phyloP scores from a whole-genome alignment of 176 grass and related monocot species.

The Ensete ventricosum region DNA sequence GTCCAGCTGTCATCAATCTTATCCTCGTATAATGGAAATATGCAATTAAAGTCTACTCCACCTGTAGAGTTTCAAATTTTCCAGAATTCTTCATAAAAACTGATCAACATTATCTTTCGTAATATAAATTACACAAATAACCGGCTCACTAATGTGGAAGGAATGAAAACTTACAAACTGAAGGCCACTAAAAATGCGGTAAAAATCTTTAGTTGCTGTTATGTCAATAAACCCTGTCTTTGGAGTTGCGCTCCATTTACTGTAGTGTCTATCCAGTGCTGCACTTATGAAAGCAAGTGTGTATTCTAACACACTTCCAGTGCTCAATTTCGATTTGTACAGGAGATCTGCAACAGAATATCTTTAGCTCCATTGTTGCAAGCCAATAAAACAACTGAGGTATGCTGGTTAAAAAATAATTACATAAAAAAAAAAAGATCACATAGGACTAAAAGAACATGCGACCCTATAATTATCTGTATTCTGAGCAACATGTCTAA shows the following conservation, averaged over 20 bases:
- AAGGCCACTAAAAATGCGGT: conserved; percentile 95
- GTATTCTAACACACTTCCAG: conserved; percentile 91
- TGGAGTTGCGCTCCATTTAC: conserved; percentile 94
- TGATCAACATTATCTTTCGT: background rate
- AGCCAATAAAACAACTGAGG: background rate
- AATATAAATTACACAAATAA: background rate
- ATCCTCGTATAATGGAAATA: background rate
- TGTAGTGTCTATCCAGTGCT: conserved; percentile 92
- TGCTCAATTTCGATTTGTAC: conserved; percentile 75
- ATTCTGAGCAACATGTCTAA: no score
- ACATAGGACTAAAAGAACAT: background rate
- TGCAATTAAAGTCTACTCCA: background rate
- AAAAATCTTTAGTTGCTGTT: conserved; percentile 93
- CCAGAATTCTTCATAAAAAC: background rate
- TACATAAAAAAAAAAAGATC: background rate
- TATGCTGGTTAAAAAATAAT: background rate
- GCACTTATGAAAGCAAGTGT: conserved; percentile 96
- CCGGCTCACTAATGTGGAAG: background rate
- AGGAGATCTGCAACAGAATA: conserved; percentile 47
- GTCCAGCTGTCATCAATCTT: no score
- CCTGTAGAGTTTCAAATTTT: background rate
- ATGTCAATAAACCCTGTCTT: conserved; percentile 98
- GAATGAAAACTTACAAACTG: conserved; percentile 68
- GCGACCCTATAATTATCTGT: no score
- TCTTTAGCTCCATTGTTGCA: background rate